These are phyloP conservation scores for Neonectria ditissima DNA, from an alignment of 2,329 filamentous ascomycete species.

Conservation along the genomic window DNA sequence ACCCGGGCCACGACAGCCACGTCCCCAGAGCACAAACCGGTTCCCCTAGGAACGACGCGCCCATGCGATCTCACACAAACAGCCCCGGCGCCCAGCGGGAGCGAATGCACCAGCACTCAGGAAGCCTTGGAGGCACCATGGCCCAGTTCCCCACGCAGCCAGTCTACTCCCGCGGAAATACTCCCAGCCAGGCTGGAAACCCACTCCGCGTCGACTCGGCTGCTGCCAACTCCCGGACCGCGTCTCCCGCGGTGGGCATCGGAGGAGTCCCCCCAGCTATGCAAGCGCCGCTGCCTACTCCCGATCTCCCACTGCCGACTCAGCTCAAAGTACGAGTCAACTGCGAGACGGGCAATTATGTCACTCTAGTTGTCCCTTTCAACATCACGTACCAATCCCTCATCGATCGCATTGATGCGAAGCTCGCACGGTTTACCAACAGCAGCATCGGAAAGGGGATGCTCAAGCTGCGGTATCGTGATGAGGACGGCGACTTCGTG, in stretches of 20 bases:
- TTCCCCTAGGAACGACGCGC: conserved; percentile 78
- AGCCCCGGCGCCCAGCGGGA: conserved; percentile 77
- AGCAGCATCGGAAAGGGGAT: conserved; percentile 85
- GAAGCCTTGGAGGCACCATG: conserved; percentile 65
- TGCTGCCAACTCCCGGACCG: conserved; percentile 56
- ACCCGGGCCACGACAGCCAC: conserved; percentile 69
- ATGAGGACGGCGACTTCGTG: conserved; percentile 93
- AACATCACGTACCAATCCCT: conserved; percentile 95
- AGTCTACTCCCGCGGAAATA: conserved; percentile 62
- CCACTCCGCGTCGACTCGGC: conserved; percentile 55
- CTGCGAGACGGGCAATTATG: conserved; percentile 85
- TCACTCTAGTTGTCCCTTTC: conserved; percentile 95
- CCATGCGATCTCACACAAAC: conserved; percentile 76
- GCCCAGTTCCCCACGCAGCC: conserved; percentile 68
- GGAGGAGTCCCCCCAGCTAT: conserved; percentile 44
- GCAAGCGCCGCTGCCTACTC: conserved; percentile 51
- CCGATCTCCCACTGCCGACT: conserved; percentile 68
- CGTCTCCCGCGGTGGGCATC: conserved; percentile 60
- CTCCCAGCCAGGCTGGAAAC: conserved; percentile 52
- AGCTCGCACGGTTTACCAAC: conserved; percentile 86
- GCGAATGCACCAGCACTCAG: conserved; percentile 62
- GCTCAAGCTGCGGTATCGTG: conserved; percentile 88
- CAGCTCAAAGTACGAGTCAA: conserved; percentile 97
- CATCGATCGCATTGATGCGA: conserved; percentile 95
- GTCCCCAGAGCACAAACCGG: conserved; percentile 85